Evolutionary conservation across 352 stramenopile species (phyloP), one percentile per base, ranked within the genome.

Genomic region (Peronospora belbahrii): DNA sequence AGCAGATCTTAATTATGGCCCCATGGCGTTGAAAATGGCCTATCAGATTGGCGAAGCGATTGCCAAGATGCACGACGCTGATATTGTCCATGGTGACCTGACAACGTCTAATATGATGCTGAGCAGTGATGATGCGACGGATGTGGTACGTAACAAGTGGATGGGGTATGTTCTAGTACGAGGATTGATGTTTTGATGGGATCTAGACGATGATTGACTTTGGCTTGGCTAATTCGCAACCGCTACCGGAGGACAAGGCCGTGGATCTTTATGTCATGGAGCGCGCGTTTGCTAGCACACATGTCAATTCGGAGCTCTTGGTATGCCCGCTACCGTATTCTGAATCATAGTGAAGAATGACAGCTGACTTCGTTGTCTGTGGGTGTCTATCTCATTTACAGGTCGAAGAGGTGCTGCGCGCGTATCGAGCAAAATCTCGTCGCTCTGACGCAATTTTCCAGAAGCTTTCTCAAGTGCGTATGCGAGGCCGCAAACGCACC

Each of bases 91-190:
- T 52, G 90, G 90, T 36, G 90, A 97, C 61, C 65, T 97, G 33
- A 97, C 88, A 31, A 97, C 90, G 18, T 97, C 88, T 35, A 97
- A 97, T 54, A 85, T 97, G 59, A 92, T 97, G 81, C 58, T 94
- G n/a, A 69, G 61, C 46, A 83, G 70, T 36, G 59, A 75, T 1
- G 69, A 79, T n/a, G 67, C 66, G 4, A 76, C 59, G 0, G 67
- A 83, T 37, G 77, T 86, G 58, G 73, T 85, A 37, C n/a, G 72
- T 67, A 18, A 4, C 45, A 7, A 38, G 7, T 18, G 4, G 4
- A 2, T 11, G 11, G 4, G 8, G 14, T 10, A 7, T 0, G 3
- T 20, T 15, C 11, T 18, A 20, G 17, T 8, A 1, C 45, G 18
- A 41, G 3, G 40, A 3, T 24, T 57, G 11, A 15, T n/a, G n/a